Conservation (phyloP, 257 asterid genomes). For the Thymus mandschuricus region DNA sequence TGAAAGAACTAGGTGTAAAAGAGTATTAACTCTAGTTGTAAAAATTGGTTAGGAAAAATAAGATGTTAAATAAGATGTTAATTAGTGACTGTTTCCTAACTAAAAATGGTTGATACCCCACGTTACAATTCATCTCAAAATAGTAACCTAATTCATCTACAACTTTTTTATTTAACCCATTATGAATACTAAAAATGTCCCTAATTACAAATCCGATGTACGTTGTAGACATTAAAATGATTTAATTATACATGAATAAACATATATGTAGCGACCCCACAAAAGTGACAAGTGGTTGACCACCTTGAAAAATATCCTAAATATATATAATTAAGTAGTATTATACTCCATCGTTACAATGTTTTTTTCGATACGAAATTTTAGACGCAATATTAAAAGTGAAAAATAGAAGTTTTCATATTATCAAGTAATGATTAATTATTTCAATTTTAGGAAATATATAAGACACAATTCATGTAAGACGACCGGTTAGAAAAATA, state of each 20-base stretch:
- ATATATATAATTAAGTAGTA: neutral
- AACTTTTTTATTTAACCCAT: neutral
- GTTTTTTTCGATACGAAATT: too few species aligned
- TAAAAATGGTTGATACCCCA: neutral
- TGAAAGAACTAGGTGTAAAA: too few species aligned
- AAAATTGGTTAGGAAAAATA: neutral
- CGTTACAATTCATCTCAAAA: neutral
- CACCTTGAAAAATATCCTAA: constrained; percentile 1
- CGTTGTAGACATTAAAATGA: neutral
- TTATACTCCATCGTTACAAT: too few species aligned
- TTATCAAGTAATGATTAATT: too few species aligned
- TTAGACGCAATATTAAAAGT: too few species aligned
- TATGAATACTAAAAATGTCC: neutral
- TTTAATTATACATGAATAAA: neutral
- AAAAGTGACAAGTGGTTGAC: constrained; percentile 15
- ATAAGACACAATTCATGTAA: too few species aligned
- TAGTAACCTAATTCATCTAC: neutral
- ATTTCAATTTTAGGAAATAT: too few species aligned
- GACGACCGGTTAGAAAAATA: too few species aligned
- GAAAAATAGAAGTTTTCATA: too few species aligned
- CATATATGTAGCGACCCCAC: neutral
- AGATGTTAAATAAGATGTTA: too few species aligned
- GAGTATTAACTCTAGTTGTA: too few species aligned
- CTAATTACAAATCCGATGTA: neutral
- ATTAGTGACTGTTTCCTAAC: neutral